Conservation (phyloP, 2,329 filamentous ascomycete genomes). For the Chrysosporium keratinophilum region DNA sequence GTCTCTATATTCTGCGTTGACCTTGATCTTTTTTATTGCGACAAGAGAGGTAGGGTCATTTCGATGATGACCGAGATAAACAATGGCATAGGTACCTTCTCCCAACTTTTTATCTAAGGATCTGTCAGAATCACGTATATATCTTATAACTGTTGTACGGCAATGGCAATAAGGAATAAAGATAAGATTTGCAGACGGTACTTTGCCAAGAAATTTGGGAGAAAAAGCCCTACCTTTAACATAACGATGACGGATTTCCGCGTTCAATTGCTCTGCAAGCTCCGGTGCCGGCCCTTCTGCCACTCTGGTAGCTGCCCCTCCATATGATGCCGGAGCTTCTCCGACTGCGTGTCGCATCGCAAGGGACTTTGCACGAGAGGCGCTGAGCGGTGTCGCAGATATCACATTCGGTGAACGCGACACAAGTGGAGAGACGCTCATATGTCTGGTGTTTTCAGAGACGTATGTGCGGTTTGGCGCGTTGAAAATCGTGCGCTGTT, state of each 20-base stretch:
- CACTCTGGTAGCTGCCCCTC: neutral
- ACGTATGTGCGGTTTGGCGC: neutral
- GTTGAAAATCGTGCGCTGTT: neutral
- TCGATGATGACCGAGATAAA: slow-evolving; percentile 77
- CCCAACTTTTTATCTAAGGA: slow-evolving; percentile 71
- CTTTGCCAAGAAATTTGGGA: neutral
- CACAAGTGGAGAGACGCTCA: slow-evolving; percentile 37
- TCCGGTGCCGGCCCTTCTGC: slow-evolving; percentile 28
- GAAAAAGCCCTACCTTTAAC: slow-evolving; percentile 56
- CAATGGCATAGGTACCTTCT: slow-evolving; percentile 93
- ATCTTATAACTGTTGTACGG: too few species aligned
- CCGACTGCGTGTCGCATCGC: slow-evolving; percentile 24
- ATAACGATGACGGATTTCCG: slow-evolving; percentile 76
- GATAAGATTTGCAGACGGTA: too few species aligned
- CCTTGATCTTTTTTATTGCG: slow-evolving; percentile 52
- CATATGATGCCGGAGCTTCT: neutral
- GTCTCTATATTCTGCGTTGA: slow-evolving; percentile 59
- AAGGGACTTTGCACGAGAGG: slow-evolving; percentile 26
- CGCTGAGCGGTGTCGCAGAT: slow-evolving; percentile 24
- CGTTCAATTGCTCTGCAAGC: slow-evolving; percentile 65
- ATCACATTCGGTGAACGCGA: slow-evolving; percentile 27
- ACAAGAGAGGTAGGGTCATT: slow-evolving; percentile 62
- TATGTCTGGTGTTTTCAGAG: slow-evolving; percentile 11
- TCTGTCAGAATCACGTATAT: slow-evolving; percentile 6
- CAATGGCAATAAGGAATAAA: neutral